phyloP scores from a whole-genome alignment of 1,139 yeast species.

The Scheffersomyces quercinus region DNA sequence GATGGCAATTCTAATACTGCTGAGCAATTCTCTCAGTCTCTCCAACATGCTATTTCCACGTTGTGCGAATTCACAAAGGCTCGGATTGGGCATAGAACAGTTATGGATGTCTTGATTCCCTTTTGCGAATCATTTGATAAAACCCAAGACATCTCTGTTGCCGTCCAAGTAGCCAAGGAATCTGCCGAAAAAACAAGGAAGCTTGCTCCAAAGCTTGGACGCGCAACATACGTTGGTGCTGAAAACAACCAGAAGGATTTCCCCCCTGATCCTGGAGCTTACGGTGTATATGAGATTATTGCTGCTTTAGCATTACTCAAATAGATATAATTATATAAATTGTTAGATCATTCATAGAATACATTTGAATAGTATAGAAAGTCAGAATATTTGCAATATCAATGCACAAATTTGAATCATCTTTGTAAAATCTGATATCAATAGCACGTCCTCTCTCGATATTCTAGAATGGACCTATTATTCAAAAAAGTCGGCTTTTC shows the following conservation, averaged over 20 bases:
- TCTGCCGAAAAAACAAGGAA: constrained; percentile 45
- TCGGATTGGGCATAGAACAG: constrained; percentile 51
- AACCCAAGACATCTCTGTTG: constrained; percentile 16
- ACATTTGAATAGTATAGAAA: not conserved
- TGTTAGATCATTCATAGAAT: not conserved
- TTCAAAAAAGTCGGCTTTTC: too few relatives aligned
- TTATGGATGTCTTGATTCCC: constrained; percentile 55
- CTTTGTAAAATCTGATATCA: too few relatives aligned
- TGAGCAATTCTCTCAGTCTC: constrained; percentile 29
- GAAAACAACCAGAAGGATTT: constrained; percentile 21
- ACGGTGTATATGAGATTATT: constrained; percentile 26
- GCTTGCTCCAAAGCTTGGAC: constrained; percentile 43
- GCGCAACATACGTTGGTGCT: constrained; percentile 49
- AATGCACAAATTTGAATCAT: too few relatives aligned
- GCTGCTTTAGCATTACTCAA: constrained; percentile 14
- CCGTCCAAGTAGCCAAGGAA: constrained; percentile 22
- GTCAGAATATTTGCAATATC: too few relatives aligned
- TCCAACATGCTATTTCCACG: constrained; percentile 31
- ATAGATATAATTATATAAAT: not conserved
- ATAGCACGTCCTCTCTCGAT: too few relatives aligned
- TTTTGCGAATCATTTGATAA: constrained; percentile 33
- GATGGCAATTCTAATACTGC: constrained; percentile 12
- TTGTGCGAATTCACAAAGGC: constrained; percentile 47
- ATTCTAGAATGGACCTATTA: too few relatives aligned
- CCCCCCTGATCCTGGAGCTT: constrained; percentile 52